A percentile compares a stretch with the other conserved stretches of the same genome.
phyloP scores from a whole-genome alignment of 805 yeast species.

The Groenewaldozyma salmanticensis region DNA sequence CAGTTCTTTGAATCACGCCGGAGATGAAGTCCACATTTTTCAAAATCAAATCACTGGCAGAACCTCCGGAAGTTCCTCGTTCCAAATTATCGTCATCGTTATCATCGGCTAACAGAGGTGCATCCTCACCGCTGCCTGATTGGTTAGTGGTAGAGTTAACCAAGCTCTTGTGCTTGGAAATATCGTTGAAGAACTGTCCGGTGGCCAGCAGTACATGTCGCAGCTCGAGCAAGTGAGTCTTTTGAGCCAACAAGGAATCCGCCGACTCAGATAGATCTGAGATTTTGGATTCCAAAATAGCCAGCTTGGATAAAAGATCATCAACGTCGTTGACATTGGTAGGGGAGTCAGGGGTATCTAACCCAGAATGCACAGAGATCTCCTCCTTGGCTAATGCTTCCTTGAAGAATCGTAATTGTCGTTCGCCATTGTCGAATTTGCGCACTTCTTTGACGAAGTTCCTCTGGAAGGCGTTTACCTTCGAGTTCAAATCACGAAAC shows the following conservation, averaged over 20 bases:
- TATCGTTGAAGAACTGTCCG: conserved; percentile 35
- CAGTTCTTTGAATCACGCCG: conserved; percentile 72
- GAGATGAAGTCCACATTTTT: conserved; percentile 46
- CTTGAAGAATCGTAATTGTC: conserved; percentile 53
- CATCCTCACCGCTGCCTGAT: conserved; percentile 29
- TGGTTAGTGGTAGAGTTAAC: conserved; percentile 10
- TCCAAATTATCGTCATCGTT: conserved; percentile 14
- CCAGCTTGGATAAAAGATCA: conserved; percentile 53
- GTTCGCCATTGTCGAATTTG: conserved; percentile 72
- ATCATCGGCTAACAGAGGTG: conserved; percentile 29
- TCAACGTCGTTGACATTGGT: conserved; percentile 57
- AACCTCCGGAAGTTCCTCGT: conserved; percentile 3
- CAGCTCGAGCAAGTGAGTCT: conserved; percentile 60
- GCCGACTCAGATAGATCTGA: conserved; percentile 60
- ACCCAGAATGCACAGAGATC: conserved; percentile 26
- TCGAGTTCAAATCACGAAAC: conserved; percentile 77
- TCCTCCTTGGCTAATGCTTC: conserved; percentile 24
- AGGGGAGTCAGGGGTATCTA: conserved; percentile 32
- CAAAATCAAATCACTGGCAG: conserved; percentile 14
- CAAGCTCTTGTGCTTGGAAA: conserved; percentile 24
- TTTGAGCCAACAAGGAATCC: conserved; percentile 50
- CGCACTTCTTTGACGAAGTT: conserved; percentile 83
- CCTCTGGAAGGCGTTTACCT: conserved; percentile 79
- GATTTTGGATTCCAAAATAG: conserved; percentile 63
- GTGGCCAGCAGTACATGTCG: conserved; percentile 51